Base-by-base conservation (phyloP, 371 early-diverging fungal species). In the Mortierella sp. region DNA sequence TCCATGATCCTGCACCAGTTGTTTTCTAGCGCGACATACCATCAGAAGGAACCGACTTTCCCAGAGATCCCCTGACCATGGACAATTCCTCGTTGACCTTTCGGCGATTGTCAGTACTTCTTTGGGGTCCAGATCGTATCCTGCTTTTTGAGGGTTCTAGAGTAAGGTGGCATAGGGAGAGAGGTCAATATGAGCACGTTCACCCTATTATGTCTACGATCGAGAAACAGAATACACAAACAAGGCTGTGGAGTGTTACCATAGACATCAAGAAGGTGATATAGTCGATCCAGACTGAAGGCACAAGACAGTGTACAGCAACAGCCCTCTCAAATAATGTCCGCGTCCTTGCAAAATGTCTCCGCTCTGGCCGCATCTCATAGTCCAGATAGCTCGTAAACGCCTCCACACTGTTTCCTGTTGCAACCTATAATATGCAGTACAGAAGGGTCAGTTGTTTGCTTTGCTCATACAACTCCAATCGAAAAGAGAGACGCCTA, bases 41-140 rank as follows among this genome's bases (percentile, higher is more conserved):
- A 84, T 43, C 16, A 84, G 27, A 41, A 84, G 43, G 54, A 81
- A 38, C 1, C 60, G 54, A 29, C 60, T 75, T 41, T 82, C 86
- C 86, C 86, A 86, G 35, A 86, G 80, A 46, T 79, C 86, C 2
- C 82, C 86, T 51, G 76, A 72, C 86, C 86, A 86, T 38, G 86
- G 80, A 70, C 86, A 86, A 18, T 86, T 86, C 32, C 82, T 70
- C 1, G 71, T 44, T 3, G 86, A 76, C n/a, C 82, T 68, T 24
- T 41, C 70, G 11, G 79, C 74, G 58, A 76, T 43, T 16, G 11
- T 70, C 29, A 81, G 29, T 4, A 84, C 51, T 5, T 81, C 81
- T 44, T 46, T 29, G 44, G 81, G 84, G 44, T 68, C 49, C 29
- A 84, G 71, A 56, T 81, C 84, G 43, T 72, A 56, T 10, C 74